Percentiles rank a stretch among this genome's conserved stretches.
Conservation (phyloP, 371 early-diverging fungal genomes). For the Haplosporangium sp. region DNA sequence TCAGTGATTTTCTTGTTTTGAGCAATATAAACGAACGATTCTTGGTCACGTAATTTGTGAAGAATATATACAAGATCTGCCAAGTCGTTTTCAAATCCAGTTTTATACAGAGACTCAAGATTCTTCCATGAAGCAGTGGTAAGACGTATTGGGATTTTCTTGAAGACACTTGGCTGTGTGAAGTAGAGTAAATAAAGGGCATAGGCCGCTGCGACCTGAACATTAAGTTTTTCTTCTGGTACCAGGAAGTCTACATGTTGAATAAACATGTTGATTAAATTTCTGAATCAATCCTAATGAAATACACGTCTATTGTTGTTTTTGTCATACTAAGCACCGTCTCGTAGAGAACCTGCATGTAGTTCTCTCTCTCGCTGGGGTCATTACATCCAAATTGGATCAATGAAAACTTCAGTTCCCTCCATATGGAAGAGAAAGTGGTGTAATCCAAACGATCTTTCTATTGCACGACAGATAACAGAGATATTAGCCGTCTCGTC, state of each 20-base stretch:
- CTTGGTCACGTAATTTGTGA: conserved; percentile 12
- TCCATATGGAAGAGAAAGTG: conserved; percentile 17
- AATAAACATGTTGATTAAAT: no score
- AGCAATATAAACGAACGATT: conserved; percentile 27
- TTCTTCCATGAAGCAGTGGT: conserved; percentile 4
- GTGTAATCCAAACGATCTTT: conserved; percentile 10
- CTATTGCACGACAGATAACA: neutral
- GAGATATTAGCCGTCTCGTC: no score
- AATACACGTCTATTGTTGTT: neutral
- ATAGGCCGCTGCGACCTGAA: conserved; percentile 13
- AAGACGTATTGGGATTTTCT: conserved; percentile 17
- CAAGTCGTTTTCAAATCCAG: conserved; percentile 7
- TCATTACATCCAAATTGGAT: conserved; percentile 30
- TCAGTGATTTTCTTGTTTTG: conserved; percentile 4
- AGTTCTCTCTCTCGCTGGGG: neutral
- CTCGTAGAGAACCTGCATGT: conserved; percentile 10
- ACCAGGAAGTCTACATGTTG: conserved; percentile 12
- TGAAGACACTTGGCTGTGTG: conserved; percentile 28
- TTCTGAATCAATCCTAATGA: no score
- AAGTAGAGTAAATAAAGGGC: conserved; percentile 26
- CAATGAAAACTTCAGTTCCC: neutral
- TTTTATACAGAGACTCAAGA: conserved; percentile 21
- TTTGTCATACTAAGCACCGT: conserved; percentile 17
- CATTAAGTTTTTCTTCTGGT: neutral
- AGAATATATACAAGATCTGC: conserved; percentile 28